phyloP scores from a whole-genome alignment of 352 stramenopile genomes.

The Pythium chondricola region DNA sequence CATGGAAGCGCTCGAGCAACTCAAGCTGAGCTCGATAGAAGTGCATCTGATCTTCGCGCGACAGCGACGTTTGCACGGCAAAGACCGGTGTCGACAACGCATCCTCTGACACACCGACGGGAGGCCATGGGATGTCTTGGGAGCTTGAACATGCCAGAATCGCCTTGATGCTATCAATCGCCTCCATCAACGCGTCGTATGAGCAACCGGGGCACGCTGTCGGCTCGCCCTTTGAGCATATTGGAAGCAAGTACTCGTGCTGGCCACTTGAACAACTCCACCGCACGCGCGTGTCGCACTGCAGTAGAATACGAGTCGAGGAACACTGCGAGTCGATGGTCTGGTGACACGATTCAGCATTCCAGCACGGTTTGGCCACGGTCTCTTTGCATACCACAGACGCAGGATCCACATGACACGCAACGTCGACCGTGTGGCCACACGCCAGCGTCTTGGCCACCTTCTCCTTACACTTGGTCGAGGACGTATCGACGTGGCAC shows the following conservation, averaged over 20 bases:
- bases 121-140: slow-evolving; percentile 13
- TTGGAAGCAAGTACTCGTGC: slow-evolving; percentile 30
- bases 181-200: slow-evolving; percentile 17
- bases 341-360: slow-evolving; percentile 31
- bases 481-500: slow-evolving; percentile 31
- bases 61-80: slow-evolving; percentile 19
- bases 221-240: slow-evolving; percentile 49
- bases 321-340: slow-evolving; percentile 24
- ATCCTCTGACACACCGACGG: background rate
- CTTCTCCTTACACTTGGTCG: slow-evolving; percentile 24
- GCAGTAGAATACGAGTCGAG: slow-evolving; percentile 10
- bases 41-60: slow-evolving; percentile 16
- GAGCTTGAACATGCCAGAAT: background rate
- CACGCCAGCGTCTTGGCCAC: slow-evolving; percentile 35
- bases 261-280: slow-evolving; percentile 33
- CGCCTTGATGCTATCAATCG: slow-evolving; percentile 12
- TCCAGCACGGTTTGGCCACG: slow-evolving; percentile 56
- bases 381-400: slow-evolving; percentile 26
- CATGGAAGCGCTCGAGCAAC: slow-evolving; percentile 39
- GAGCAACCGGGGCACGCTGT: slow-evolving; percentile 49
- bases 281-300: slow-evolving; percentile 28
- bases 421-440: slow-evolving; percentile 30
- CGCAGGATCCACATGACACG: slow-evolving; percentile 31
- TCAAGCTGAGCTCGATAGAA: slow-evolving; percentile 40
- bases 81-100: slow-evolving; percentile 1